These are phyloP conservation scores for Dentipellis fragilis DNA, from an alignment of 768 basidiomycete genomes.

Conservation along the genomic window DNA sequence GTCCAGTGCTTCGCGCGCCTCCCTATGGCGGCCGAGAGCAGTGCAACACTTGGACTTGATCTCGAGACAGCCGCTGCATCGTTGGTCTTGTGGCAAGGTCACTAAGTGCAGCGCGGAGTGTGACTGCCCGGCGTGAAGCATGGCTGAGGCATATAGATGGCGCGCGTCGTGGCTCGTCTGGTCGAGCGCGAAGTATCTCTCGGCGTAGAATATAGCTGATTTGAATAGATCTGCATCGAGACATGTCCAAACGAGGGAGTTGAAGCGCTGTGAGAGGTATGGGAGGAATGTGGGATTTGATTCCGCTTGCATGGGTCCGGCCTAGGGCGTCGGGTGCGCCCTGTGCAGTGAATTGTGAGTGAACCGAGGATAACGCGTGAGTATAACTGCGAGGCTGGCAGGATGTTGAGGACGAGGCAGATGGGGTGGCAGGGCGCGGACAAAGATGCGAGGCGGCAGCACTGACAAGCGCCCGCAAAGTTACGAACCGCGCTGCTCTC, in stretches of 20 bases:
- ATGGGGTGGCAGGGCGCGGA: neutral
- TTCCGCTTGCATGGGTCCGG: constrained; percentile 47
- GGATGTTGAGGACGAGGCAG: neutral
- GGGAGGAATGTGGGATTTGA: constrained; percentile 37
- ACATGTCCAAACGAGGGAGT: constrained; percentile 70
- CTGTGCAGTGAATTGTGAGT: neutral
- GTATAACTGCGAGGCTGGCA: neutral
- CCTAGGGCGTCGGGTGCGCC: constrained; percentile 20
- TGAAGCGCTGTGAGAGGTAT: constrained; percentile 59
- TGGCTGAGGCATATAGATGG: constrained; percentile 74
- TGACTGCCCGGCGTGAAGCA: constrained; percentile 60
- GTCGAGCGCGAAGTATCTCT: constrained; percentile 70
- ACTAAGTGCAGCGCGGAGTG: constrained; percentile 70
- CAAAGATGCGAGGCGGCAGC: neutral
- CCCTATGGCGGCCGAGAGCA: constrained; percentile 60
- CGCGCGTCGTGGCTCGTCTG: constrained; percentile 67
- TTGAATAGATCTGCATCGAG: constrained; percentile 71
- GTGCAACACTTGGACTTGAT: constrained; percentile 72
- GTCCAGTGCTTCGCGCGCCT: constrained; percentile 67
- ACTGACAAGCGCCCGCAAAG: neutral
- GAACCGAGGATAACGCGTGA: neutral
- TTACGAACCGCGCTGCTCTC: neutral
- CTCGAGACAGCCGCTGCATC: constrained; percentile 68
- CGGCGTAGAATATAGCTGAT: constrained; percentile 84
- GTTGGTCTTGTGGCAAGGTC: constrained; percentile 45